phyloP scores from a whole-genome alignment of 2,329 filamentous ascomycete genomes.

The Aureobasidium sp. region DNA sequence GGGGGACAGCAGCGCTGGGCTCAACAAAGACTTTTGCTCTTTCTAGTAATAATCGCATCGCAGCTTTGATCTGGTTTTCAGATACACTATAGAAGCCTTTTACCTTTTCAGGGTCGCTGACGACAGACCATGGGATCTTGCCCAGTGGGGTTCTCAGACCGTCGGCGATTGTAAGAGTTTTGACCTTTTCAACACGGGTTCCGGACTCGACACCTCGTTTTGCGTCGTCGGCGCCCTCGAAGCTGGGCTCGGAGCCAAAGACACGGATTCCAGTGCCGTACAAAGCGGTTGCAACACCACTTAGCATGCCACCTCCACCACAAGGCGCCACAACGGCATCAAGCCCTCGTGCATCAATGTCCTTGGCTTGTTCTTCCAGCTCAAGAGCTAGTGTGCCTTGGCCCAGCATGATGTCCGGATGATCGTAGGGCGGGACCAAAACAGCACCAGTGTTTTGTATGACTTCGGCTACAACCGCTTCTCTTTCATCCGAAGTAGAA shows the following conservation, averaged over 20 bases:
- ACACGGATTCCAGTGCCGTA: constrained; percentile 65
- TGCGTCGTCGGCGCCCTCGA: constrained; percentile 78
- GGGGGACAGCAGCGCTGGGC: constrained; percentile 74
- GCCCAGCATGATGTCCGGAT: constrained; percentile 83
- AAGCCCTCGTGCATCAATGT: constrained; percentile 33
- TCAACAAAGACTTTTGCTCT: constrained; percentile 86
- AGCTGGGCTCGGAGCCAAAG: constrained; percentile 80
- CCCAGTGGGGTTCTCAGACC: constrained; percentile 81
- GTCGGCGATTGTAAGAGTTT: constrained; percentile 77
- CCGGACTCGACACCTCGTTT: constrained; percentile 61
- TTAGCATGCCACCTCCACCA: constrained; percentile 82
- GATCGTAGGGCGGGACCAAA: constrained; percentile 84
- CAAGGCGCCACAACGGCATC: constrained; percentile 67
- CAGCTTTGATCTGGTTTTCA: constrained; percentile 73
- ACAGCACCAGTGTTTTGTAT: constrained; percentile 65
- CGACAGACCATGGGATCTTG: constrained; percentile 65
- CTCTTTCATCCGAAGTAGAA: constrained; percentile 70
- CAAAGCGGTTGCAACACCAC: constrained; percentile 71
- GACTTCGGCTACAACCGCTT: constrained; percentile 65
- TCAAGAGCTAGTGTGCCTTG: constrained; percentile 89
- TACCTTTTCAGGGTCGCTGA: constrained; percentile 66
- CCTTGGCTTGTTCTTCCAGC: constrained; percentile 63
- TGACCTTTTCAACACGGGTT: constrained; percentile 59
- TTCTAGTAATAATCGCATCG: constrained; percentile 74
- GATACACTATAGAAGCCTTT: constrained; percentile 63